Evolutionary conservation across 1,284 basidiomycete species (phyloP).

Genomic region (Apiotrichum domesticum): DNA sequence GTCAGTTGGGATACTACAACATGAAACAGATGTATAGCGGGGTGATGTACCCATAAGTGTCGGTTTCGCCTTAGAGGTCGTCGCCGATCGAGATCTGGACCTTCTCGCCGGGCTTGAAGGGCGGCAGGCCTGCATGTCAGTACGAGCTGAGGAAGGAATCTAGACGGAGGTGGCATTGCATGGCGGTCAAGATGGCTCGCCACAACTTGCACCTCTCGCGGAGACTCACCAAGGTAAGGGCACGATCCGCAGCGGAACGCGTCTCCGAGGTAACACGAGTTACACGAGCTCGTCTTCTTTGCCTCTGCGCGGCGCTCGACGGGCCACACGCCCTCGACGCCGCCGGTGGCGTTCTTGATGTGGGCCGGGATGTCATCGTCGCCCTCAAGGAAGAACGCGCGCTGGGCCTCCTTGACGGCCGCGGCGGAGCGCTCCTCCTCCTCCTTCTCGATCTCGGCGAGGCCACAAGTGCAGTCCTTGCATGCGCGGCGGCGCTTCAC

Average conservation of each 20-base stretch:
- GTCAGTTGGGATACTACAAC: neutral
- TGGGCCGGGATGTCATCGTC: conserved; percentile 46
- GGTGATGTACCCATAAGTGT: neutral
- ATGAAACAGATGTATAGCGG: neutral
- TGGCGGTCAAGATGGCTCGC: too few species aligned
- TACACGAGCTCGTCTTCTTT: conserved; percentile 81
- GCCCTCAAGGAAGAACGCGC: conserved; percentile 43
- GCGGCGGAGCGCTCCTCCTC: conserved; percentile 53
- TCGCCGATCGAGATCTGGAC: conserved; percentile 75
- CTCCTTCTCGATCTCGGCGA: conserved; percentile 84
- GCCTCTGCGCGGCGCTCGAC: conserved; percentile 60
- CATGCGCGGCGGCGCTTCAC: conserved; percentile 60
- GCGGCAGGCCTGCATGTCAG: conserved; percentile 65
- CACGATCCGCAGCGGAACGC: conserved; percentile 94
- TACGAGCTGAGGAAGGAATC: neutral
- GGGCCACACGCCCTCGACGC: conserved; percentile 44
- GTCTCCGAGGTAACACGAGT: conserved; percentile 96
- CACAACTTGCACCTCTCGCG: neutral
- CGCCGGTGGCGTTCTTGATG: conserved; percentile 33
- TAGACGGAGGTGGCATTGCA: too few species aligned
- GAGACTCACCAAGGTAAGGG: conserved; percentile 80
- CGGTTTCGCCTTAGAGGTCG: conserved; percentile 56
- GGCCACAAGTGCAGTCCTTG: conserved; percentile 87
- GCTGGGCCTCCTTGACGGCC: conserved; percentile 33
- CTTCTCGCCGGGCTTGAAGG: conserved; percentile 97